Base-by-base conservation (phyloP, 2,329 filamentous ascomycete genomes). In the Bertia moriformis region DNA sequence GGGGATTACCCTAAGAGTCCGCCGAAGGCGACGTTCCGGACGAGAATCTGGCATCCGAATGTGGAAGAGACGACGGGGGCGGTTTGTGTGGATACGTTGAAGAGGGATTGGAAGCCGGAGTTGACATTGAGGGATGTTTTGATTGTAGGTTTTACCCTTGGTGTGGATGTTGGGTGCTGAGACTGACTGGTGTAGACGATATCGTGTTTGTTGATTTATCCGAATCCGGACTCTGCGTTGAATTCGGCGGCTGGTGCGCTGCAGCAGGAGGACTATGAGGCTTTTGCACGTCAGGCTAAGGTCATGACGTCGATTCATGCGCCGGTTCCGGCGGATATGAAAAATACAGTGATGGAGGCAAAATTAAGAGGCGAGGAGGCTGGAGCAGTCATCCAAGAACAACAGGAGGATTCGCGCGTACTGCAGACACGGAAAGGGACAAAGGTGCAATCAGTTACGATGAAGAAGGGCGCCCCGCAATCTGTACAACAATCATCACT, bases 271-370 rank as follows among this genome's bases (percentile, higher is more conserved):
- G 67, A 76, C 46, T 79, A 70, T 52, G 63, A 65, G 4, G 62
- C 61, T 0, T 79, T 73, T 48, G 65, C 66, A 38, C 59, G 66
- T 38, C 59, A 74, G 42, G 74, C 73, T 14, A 67, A 60, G 51
- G 51, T 78, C 35, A 77, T 78, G 73, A 73, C 71, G 3, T 67
- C 66, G 2, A 73, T 78, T 12, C 72, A 79, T 48, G 73, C 74
- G 7, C 59, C 58, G 0, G 59, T 77, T 14, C 70, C 71, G 1
- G 41, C 45, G 14, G 56, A 60, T 13, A 44, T 75, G 39, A 52
- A 48, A 38, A 51, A 52, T 1, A 56, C 56, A 10, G 72, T 71
- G 2, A 48, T 49, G 14, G 67, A 73, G 44, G 73, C 74, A 12
- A 73, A 69, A 51, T 56, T 56, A 42, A 54, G 68, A 38, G 70